Base-by-base conservation (phyloP, 257 asterid genomes). In the Buddleja alternifolia region DNA sequence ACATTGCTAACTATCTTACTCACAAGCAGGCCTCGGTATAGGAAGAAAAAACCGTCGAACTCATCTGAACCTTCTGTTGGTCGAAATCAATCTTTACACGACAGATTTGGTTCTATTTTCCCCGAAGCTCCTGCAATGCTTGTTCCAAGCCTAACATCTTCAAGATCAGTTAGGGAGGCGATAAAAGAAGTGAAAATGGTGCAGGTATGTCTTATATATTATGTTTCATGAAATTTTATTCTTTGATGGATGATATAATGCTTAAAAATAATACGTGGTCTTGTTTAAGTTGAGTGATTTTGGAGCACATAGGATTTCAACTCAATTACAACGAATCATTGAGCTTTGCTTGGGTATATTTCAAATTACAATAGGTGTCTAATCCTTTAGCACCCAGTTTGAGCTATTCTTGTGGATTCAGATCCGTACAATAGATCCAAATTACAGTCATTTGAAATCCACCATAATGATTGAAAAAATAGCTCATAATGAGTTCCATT, bases 151-250 rank as follows among this genome's bases (percentile, higher is more conserved):
- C 71, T 90, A 44, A 56, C 96, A 9, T 82, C 99, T 12, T 88
- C 99, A 23, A 87, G 95, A 73, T 88, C 99, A 0, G 99, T 93
- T 53, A 73, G 95, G 69, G 96, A 93, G 79, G 86, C 83, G 8
- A 84, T 93, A 17, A 90, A 90, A 64, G 99, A 93, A 82, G 97
- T 93, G 54, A 85, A 85, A 80, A 93, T 90, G 99, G 88, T 90
- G 54, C 97, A 88, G 99, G 99, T 90, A 73, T 53, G 77, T 7
- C 44, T 65, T 29, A 10, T 20, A 14, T 36, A 57, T 45, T 52
- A 23, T 16, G 16, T 60, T 21, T 10, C 48, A 52, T 17, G 29
- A 29, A 60, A 67, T 24, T 50, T 10, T 66, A 60, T 37, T 25
- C 45, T 34, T 24, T 19, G 20, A 17, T 21, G 0, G 17, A 4